Percentiles rank a stretch among this genome's conserved stretches.
phyloP scores from a whole-genome alignment of 371 early-diverging fungal genomes.

The Rhizopus delemar region DNA sequence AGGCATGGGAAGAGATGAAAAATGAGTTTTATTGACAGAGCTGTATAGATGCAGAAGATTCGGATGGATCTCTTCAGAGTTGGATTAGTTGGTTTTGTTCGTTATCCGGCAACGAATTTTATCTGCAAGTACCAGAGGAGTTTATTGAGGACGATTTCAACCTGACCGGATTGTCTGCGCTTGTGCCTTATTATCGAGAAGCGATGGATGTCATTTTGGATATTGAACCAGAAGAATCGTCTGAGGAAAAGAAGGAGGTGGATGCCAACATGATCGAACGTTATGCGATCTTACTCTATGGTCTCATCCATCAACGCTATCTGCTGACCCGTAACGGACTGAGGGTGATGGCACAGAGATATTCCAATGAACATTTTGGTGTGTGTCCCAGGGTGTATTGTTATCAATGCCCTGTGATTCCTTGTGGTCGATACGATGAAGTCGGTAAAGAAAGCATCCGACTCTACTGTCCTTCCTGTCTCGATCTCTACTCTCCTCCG shows the following conservation, averaged over 20 bases:
- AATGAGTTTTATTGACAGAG: background rate
- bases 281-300: constrained; percentile 70
- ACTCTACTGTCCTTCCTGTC: constrained; percentile 83
- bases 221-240: constrained; percentile 66
- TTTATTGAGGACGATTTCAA: constrained; percentile 95
- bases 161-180: constrained; percentile 81
- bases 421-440: constrained; percentile 82
- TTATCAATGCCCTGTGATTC: constrained; percentile 71
- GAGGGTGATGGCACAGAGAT: constrained; percentile 74
- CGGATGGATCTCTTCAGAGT: constrained; percentile 40
- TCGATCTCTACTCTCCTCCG: constrained; percentile 86
- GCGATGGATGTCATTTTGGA: constrained; percentile 87
- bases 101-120: constrained; percentile 81
- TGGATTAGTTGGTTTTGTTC: constrained; percentile 94
- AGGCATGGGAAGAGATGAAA: background rate
- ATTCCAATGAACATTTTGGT: constrained; percentile 81
- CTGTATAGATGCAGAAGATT: constrained; percentile 17
- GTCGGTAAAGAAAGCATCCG: constrained; percentile 65
- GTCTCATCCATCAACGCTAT: constrained; percentile 82
- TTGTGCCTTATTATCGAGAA: constrained; percentile 80
- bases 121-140: constrained; percentile 83
- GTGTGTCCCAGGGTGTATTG: constrained; percentile 84
- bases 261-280: constrained; percentile 48
- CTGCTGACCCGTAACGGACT: constrained; percentile 80
- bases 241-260: constrained; percentile 17